These are phyloP conservation scores for Logfia minima DNA, from an alignment of 129 eudicot genomes.

Conservation along the genomic window DNA sequence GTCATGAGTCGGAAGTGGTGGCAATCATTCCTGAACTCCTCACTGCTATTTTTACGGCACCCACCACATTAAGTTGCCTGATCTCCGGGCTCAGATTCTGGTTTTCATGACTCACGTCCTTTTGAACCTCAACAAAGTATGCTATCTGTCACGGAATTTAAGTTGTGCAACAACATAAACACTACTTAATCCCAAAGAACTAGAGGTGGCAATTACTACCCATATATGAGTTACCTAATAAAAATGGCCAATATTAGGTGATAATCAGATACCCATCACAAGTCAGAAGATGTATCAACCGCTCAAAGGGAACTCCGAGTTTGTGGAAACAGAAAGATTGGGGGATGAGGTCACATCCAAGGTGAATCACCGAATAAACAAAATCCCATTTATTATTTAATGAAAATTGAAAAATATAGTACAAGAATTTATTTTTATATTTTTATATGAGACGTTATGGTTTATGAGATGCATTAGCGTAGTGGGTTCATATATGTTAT, in stretches of 20 bases:
- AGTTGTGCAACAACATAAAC: neutral
- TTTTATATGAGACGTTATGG: no score
- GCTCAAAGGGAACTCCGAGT: neutral
- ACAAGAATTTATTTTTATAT: no score
- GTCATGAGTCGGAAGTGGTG: constrained; percentile 6
- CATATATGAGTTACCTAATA: neutral
- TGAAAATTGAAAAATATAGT: neutral
- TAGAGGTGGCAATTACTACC: neutral
- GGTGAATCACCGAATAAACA: neutral
- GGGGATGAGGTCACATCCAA: neutral
- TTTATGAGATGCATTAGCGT: no score
- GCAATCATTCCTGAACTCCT: constrained; percentile 65
- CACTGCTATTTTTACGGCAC: constrained; percentile 88
- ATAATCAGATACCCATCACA: neutral
- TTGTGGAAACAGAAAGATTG: neutral
- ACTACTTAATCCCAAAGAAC: neutral
- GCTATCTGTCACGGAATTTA: constrained; percentile 49
- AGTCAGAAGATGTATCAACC: neutral
- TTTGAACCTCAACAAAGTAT: constrained; percentile 76
- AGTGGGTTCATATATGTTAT: neutral
- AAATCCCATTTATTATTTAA: no score
- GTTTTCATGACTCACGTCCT: constrained; percentile 32
- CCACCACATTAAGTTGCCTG: constrained; percentile 74
- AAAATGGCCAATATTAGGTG: neutral
- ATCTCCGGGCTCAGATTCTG: constrained; percentile 49